These are phyloP conservation scores for Chaetomium olivaceum DNA, from an alignment of 2,329 filamentous ascomycete genomes.

Conservation along the genomic window DNA sequence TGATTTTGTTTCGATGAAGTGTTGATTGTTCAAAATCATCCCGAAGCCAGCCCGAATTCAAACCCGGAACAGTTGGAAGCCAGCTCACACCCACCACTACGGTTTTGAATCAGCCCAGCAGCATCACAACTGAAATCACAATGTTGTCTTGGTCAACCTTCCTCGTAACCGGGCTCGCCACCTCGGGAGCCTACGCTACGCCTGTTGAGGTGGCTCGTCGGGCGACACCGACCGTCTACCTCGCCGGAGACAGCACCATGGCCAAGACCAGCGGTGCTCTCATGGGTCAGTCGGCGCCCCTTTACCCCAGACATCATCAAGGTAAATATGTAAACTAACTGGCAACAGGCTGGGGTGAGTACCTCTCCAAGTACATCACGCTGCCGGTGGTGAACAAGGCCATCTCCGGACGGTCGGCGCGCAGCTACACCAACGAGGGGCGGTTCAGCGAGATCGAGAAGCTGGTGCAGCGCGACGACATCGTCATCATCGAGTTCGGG, in stretches of 20 bases:
- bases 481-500: slow-evolving; percentile 68
- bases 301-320: no score
- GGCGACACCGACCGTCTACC: slow-evolving; percentile 45
- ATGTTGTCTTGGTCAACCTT: slow-evolving; percentile 20
- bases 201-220: slow-evolving; percentile 25
- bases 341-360: slow-evolving; percentile 55
- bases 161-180: slow-evolving; percentile 21
- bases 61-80: neutral
- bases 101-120: neutral
- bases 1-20: neutral
- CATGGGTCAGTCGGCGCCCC: slow-evolving; percentile 16
- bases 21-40: neutral
- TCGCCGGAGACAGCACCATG: slow-evolving; percentile 60
- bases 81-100: neutral
- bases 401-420: slow-evolving; percentile 61
- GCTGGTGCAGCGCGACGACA: slow-evolving; percentile 55
- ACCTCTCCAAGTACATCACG: slow-evolving; percentile 51
- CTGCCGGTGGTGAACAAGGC: slow-evolving; percentile 59
- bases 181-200: slow-evolving; percentile 11
- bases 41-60: neutral
- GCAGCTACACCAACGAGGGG: slow-evolving; percentile 62
- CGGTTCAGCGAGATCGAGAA: slow-evolving; percentile 58
- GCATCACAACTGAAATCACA: neutral
- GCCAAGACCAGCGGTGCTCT: slow-evolving; percentile 42
- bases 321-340: neutral